Evolutionary conservation across 139 green algal species (phyloP).

Genomic region (Tetraselmis striata): DNA sequence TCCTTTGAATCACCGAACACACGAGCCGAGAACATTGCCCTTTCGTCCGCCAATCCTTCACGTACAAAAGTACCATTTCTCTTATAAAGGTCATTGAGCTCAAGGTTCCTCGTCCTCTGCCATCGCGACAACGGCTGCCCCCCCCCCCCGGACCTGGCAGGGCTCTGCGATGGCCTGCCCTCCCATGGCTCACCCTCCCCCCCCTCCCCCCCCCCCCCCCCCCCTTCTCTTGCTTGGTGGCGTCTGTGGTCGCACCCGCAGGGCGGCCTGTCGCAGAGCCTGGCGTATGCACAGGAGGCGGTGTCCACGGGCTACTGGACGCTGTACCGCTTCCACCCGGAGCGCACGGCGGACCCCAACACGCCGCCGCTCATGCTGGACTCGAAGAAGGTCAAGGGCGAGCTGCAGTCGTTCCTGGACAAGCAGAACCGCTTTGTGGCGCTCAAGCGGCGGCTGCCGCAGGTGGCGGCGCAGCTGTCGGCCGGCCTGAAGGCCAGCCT

Average conservation of each 20-base stretch:
- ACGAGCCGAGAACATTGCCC: too few relatives aligned
- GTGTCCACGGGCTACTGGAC: constrained; percentile 45
- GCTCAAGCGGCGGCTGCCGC: neutral
- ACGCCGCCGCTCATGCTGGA: neutral
- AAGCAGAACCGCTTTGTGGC: constrained; percentile 3
- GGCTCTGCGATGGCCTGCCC: too few relatives aligned
- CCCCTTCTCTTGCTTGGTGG: neutral
- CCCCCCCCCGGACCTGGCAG: too few relatives aligned
- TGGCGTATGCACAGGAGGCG: constrained; percentile 30
- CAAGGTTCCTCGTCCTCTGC: too few relatives aligned
- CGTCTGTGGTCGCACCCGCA: too few relatives aligned
- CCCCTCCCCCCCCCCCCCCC: neutral
- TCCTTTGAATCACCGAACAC: too few relatives aligned
- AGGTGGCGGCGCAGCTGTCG: constrained; percentile 1
- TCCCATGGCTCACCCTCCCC: too few relatives aligned
- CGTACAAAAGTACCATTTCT: too few relatives aligned
- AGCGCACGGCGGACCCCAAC: neutral
- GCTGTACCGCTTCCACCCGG: constrained; percentile 27
- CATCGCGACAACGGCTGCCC: too few relatives aligned
- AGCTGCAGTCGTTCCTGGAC: neutral
- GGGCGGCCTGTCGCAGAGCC: constrained; percentile 29
- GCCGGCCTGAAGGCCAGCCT: neutral
- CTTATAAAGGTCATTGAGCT: too few relatives aligned
- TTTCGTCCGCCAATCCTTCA: too few relatives aligned
- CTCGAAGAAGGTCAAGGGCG: neutral